Evolutionary conservation across 2,329 filamentous ascomycete species (phyloP).

Genomic region (Mycosphaerella arachidis): DNA sequence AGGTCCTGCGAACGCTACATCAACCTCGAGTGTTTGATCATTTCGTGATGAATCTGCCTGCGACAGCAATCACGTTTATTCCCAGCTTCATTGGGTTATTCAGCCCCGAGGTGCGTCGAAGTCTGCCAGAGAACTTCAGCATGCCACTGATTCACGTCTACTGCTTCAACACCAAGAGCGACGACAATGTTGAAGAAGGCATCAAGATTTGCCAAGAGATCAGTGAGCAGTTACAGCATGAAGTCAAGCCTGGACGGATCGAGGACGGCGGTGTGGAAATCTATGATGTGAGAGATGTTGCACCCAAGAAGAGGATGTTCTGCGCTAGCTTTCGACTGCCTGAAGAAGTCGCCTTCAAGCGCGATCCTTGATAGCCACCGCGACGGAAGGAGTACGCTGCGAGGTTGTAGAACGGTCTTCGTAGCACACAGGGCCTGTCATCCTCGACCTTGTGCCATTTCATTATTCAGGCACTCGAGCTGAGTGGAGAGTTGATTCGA

Average conservation of each 20-base stretch:
- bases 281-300: constrained; percentile 74
- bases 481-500: background rate
- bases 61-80: constrained; percentile 81
- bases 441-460: background rate
- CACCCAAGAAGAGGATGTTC: constrained; percentile 93
- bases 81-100: constrained; percentile 75
- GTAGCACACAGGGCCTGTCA: background rate
- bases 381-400: background rate
- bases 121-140: constrained; percentile 29
- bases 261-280: constrained; percentile 53
- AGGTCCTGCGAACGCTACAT: constrained; percentile 36
- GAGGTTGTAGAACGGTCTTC: background rate
- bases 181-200: constrained; percentile 61
- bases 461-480: background rate
- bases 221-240: constrained; percentile 55
- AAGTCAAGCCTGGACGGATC: constrained; percentile 51
- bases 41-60: constrained; percentile 97
- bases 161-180: constrained; percentile 81
- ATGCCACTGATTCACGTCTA: constrained; percentile 89
- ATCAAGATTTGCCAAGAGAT: constrained; percentile 63
- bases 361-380: background rate
- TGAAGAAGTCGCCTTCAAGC: constrained; percentile 59
- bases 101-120: constrained; percentile 32
- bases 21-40: constrained; percentile 78
- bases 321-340: constrained; percentile 90